Base-by-base conservation (phyloP, 352 stramenopile genomes). In the Globisporangium paddicum region DNA sequence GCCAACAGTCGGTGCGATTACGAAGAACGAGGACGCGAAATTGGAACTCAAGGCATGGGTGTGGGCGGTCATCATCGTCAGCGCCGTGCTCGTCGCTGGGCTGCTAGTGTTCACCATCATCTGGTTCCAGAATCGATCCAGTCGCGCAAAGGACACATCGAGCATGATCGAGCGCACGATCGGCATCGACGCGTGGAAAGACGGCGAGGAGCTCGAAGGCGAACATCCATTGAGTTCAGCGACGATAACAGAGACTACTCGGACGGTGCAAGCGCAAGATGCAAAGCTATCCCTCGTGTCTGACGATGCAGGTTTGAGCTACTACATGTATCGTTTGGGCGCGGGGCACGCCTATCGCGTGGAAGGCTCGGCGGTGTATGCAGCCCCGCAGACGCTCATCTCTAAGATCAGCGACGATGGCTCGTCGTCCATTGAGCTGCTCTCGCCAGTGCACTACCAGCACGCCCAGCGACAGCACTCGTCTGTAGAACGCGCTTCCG, bases 121-220 rank as follows among this genome's bases (percentile, higher is more conserved):
- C 44, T 89, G 72, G 72, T 81, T 79, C 44, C 74, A 73, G 38
- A 41, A 86, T 46, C 79, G 74, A 3, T 74, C 76, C 2, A 48
- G 44, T 16, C 60, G 49, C 13, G 64, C 38, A 55, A 80, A 34
- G 67, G 66, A 5, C 64, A 69, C 13, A 50, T 69, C 38, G n/a
- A 75, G 59, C 32, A 44, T 21, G 35, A 10, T 28, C 56, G 62
- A 60, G 66, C 62, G n/a, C 64, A 81, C 62, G 45, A 58, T 28
- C 67, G 75, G 49, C 23, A 60, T 68, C 19, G 58, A 74, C 37
- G 51, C 63, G 32, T 47, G 66, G 53, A 58, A 59, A 14, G 37
- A 67, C 45, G 48, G 47, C 10, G n/a, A 62, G 10, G 26, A n/a
- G 7, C 54, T 60, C 28, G 60, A 44, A 49, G 65, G 13, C 72